Percentiles rank a stretch among this genome's conserved stretches.
phyloP scores from a whole-genome alignment of 2,329 filamentous ascomycete genomes.

The Aurifilum marmelostoma region DNA sequence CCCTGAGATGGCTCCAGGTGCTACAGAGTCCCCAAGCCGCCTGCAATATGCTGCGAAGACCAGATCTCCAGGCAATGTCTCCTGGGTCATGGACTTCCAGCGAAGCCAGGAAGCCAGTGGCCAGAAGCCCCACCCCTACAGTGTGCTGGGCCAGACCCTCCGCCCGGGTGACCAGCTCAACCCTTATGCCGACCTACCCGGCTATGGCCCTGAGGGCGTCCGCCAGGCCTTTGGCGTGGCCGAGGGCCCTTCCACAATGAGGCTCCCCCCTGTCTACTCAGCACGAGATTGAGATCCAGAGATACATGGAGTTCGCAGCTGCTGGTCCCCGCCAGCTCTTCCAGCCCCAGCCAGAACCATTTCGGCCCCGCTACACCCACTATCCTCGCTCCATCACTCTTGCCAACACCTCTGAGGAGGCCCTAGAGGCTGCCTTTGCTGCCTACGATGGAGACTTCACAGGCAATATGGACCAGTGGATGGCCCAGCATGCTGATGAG shows the following conservation, averaged over 20 bases:
- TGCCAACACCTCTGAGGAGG: constrained; percentile 31
- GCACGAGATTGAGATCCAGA: not conserved
- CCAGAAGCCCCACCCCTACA: not conserved
- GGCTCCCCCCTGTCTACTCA: not conserved
- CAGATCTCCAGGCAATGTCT: no score
- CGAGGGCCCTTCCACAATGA: not conserved
- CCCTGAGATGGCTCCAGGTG: not conserved
- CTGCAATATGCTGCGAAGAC: not conserved
- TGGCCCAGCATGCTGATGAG: constrained; percentile 37
- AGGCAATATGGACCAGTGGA: constrained; percentile 38
- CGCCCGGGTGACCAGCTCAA: constrained; percentile 2
- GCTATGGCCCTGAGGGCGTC: not conserved
- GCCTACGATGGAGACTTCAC: constrained; percentile 36
- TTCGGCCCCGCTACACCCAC: constrained; percentile 15
- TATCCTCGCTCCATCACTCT: constrained; percentile 28
- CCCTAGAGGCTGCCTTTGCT: constrained; percentile 36
- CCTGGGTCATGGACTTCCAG: not conserved
- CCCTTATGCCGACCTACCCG: not conserved
- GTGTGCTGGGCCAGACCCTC: not conserved
- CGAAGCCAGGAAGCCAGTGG: not conserved
- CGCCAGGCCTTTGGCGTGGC: not conserved
- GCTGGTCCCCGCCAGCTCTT: constrained; percentile 5
- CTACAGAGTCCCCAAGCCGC: not conserved
- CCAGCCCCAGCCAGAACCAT: not conserved
- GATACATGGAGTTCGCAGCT: constrained; percentile 2